Conservation (phyloP, 768 basidiomycete species). For the Galerina marginata region DNA sequence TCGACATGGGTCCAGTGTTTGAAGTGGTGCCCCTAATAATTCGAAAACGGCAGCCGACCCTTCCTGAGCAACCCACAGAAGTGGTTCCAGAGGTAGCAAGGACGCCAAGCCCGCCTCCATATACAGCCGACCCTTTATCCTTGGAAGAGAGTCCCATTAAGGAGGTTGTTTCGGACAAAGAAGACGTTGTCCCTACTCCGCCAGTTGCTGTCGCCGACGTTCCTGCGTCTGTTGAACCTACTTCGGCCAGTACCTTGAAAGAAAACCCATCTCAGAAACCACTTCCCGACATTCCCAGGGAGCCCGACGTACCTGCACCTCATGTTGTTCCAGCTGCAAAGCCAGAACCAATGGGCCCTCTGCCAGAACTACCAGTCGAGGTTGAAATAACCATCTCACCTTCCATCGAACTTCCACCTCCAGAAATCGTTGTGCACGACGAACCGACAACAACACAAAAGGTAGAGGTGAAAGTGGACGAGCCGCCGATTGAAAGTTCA, state of each 20-base stretch:
- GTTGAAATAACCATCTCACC: background rate
- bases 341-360: background rate
- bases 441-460: background rate
- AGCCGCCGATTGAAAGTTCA: background rate
- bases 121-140: too few relatives aligned
- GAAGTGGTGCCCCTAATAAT: constrained; percentile 16
- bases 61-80: background rate
- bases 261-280: too few relatives aligned
- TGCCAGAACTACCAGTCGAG: background rate
- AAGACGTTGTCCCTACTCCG: background rate
- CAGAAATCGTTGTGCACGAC: constrained; percentile 8
- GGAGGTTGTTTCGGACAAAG: background rate
- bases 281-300: too few relatives aligned
- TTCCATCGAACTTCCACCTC: background rate
- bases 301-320: too few relatives aligned
- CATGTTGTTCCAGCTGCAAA: background rate
- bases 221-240: background rate
- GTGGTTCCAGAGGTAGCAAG: background rate
- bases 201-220: background rate
- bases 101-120: background rate
- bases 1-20: background rate
- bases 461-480: background rate
- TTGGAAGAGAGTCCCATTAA: too few relatives aligned
- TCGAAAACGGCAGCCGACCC: constrained; percentile 11
- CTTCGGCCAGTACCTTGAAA: background rate